Evolutionary conservation across 2,329 filamentous ascomycete species (phyloP), one percentile per base, ranked within the genome.

Genomic region (Cladosporium colombiae): DNA sequence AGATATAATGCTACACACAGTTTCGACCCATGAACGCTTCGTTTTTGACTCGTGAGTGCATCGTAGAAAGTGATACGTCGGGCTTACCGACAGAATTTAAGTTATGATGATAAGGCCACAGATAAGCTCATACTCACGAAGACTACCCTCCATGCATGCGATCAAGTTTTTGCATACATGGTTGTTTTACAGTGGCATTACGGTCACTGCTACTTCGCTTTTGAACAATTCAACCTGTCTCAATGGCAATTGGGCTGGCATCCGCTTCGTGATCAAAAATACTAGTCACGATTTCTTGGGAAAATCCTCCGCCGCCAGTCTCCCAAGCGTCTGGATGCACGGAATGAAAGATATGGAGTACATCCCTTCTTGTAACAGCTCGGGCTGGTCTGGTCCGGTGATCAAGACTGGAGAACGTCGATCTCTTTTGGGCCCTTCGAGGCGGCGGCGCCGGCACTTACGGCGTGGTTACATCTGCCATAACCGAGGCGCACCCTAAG

Each of bases 351-450:
- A 65, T 13, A 62, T 70, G 18, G 40, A 49, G 21, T 67, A 67
- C 61, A 65, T 68, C 21, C 31, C 56, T 18, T 53, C 50, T 10
- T 68, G 67, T 50, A 56, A 61, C 27, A 44, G 44, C 35, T 60
- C 50, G 6, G 55, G 53, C 62, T 71, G 67, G 33, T 58, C 62
- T 49, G 69, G 69, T 2, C 49, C 67, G 23, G 69, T 68, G 5
- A 57, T 70, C 53, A 70, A 70, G 37, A 75, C 5, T 78, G 0
- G 71, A 76, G 10, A 75, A 87, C 66, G 66, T 78, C 0, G 84
- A 87, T 65, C 77, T 88, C 7, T 87, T 78, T 74, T 78, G 77
- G 68, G 84, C 82, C 0, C 78, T 88, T 4, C 82, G 83, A 65
- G 86, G 85, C 11, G 73, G 73, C 27, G 85, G 86, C 18, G 81